Evolutionary conservation across 169 alveolate genomes (phyloP), one percentile per base, ranked within the genome.

Genomic region (Cryptosporidium bovis): DNA sequence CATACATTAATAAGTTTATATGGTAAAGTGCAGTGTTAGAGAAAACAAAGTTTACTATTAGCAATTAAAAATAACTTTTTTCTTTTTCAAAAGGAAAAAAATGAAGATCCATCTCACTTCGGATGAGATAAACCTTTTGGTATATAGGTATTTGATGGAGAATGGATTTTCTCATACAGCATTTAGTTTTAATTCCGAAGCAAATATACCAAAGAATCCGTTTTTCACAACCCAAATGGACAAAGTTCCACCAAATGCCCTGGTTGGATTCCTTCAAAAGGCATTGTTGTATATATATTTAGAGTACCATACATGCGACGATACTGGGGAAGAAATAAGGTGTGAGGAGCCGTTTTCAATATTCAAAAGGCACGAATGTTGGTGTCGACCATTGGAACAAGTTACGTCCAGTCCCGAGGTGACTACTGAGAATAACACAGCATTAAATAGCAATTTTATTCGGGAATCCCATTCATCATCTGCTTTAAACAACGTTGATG

Each of bases 131-230:
- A 95, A 95, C 87, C 87, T 95, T 67, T 69, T 94, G 85, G 92
- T 95, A 24, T 94, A 95, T 84, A 93, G 97, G 24, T 95, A 95
- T 69, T 77, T 95, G 84, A 89, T 95, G 33, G 97, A 95, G 90
- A 94, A 94, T 71, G 97, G 97, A 87, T 94, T 89, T 51, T 65
- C 56, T 29, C 97, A 95, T 85, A 93, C 96, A 44, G 95, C 97
- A 50, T 94, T 91, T 71, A 82, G 95, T 50, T 95, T 95, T 92
- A 91, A 87, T 68, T 87, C 94, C 51, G 97, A 95, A 87, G 96
- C 95, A 16, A 83, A 87, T 53, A 91, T 95, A 48, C 90, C 90
- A 48, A 91, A 91, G 71, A 95, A 94, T 34, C 94, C 97, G 15
- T 94, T 89, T 82, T 94, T 92, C 68, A 71, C 82, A 68, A 90